Evolutionary conservation across 352 stramenopile genomes (phyloP).

Genomic region (Pythium apleroticum): DNA sequence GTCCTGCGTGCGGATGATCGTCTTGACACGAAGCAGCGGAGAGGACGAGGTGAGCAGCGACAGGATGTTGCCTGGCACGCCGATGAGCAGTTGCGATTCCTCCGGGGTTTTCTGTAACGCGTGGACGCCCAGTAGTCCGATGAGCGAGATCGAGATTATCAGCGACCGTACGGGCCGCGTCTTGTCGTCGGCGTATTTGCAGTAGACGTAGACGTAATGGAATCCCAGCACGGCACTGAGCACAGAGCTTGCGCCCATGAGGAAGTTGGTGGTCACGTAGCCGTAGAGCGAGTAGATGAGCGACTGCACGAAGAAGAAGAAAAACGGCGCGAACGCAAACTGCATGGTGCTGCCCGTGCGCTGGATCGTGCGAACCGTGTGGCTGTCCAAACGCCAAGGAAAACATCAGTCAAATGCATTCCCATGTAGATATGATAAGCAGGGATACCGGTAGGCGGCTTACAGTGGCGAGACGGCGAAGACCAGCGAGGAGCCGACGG

Average conservation of each 20-base stretch:
- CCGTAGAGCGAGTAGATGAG: conserved; percentile 81
- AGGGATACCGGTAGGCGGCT: background rate
- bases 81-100: conserved; percentile 64
- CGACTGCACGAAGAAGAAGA: conserved; percentile 85
- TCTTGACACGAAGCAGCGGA: conserved; percentile 67
- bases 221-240: conserved; percentile 55
- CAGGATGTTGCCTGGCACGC: conserved; percentile 71
- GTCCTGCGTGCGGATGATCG: conserved; percentile 60
- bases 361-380: conserved; percentile 62
- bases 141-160: conserved; percentile 41
- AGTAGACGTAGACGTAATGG: conserved; percentile 77
- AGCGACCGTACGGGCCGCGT: conserved; percentile 43
- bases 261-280: conserved; percentile 53
- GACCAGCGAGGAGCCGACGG: conserved; percentile 57
- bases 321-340: conserved; percentile 80
- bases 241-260: conserved; percentile 60
- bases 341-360: conserved; percentile 67
- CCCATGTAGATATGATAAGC: too few species aligned
- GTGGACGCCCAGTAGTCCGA: conserved; percentile 54
- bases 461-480: conserved; percentile 73
- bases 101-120: conserved; percentile 40
- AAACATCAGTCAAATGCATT: too few species aligned
- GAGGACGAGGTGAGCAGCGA: conserved; percentile 69
- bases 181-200: conserved; percentile 49
- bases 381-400: too few species aligned